Percentiles rank a stretch among this genome's conserved stretches.
Conservation (phyloP, 257 asterid species). For the Nicotiana benthamiana region DNA sequence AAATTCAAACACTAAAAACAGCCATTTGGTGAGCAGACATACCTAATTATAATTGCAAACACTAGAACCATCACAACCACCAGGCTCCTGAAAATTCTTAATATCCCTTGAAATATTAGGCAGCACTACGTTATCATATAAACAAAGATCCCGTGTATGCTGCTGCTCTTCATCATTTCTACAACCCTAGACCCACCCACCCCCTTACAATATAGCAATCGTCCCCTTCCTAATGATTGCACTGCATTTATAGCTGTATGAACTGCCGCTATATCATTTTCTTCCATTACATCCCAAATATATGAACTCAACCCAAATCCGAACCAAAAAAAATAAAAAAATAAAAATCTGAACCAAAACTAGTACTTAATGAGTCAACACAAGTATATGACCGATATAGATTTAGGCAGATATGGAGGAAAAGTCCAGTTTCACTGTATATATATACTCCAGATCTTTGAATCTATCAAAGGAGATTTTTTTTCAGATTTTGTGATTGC, state of each 20-base stretch:
- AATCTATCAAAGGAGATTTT: background rate
- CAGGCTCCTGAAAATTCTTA: conserved; percentile 30
- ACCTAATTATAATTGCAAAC: conserved; percentile 73
- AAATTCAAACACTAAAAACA: background rate
- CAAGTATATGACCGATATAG: background rate
- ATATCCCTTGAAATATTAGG: conserved; percentile 72
- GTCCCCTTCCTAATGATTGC: conserved; percentile 81
- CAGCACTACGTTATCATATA: conserved; percentile 50
- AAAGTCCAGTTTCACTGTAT: background rate
- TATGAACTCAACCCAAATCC: background rate
- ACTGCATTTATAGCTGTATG: conserved; percentile 64
- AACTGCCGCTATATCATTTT: conserved; percentile 66
- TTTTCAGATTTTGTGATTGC: background rate
- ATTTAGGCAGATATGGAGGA: background rate
- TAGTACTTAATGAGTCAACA: background rate
- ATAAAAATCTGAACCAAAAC: background rate
- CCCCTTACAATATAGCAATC: conserved; percentile 83
- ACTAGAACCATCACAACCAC: conserved; percentile 70
- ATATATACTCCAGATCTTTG: background rate
- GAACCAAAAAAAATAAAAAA: background rate
- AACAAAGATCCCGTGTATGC: conserved; percentile 55
- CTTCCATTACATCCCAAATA: conserved; percentile 54
- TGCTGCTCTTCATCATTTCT: conserved; percentile 45
- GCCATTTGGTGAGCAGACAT: background rate
- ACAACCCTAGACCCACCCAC: conserved; percentile 61